A percentile compares a stretch with the other conserved stretches of the same genome.
These are phyloP conservation scores for Candida maltosa DNA, from an alignment of 805 yeast species.

Conservation along the genomic window DNA sequence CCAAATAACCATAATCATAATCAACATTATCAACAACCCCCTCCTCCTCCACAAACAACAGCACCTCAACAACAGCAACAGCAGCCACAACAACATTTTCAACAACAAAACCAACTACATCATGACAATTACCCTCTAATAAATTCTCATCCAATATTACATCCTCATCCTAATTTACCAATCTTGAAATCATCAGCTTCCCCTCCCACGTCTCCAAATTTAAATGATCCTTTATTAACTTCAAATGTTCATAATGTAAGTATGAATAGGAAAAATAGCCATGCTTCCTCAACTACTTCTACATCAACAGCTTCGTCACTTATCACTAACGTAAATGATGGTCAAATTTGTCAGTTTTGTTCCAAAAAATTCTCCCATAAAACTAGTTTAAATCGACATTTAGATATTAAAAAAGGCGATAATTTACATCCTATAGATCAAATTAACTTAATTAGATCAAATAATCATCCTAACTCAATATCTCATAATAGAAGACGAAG, in stretches of 20 bases:
- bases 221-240: not conserved
- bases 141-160: no score
- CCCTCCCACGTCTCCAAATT: not conserved
- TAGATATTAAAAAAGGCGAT: constrained; percentile 55
- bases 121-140: not conserved
- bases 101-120: not conserved
- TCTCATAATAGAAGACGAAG: no score
- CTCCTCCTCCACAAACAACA: not conserved
- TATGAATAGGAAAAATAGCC: no score
- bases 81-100: not conserved
- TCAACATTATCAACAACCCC: not conserved
- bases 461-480: constrained; percentile 11
- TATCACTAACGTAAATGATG: constrained; percentile 1
- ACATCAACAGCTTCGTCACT: no score
- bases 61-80: constrained; percentile 1
- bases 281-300: not conserved
- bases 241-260: no score
- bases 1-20: not conserved
- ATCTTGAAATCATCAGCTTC: constrained; percentile 3
- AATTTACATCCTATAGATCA: constrained; percentile 47
- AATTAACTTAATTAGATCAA: constrained; percentile 44
- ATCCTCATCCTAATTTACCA: constrained; percentile 1
- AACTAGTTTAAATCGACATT: constrained; percentile 59
- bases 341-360: constrained; percentile 50
- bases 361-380: constrained; percentile 52